These are phyloP conservation scores for Hordeum pubiflorum DNA, from an alignment of 202 grass and related monocot species.

Conservation along the genomic window DNA sequence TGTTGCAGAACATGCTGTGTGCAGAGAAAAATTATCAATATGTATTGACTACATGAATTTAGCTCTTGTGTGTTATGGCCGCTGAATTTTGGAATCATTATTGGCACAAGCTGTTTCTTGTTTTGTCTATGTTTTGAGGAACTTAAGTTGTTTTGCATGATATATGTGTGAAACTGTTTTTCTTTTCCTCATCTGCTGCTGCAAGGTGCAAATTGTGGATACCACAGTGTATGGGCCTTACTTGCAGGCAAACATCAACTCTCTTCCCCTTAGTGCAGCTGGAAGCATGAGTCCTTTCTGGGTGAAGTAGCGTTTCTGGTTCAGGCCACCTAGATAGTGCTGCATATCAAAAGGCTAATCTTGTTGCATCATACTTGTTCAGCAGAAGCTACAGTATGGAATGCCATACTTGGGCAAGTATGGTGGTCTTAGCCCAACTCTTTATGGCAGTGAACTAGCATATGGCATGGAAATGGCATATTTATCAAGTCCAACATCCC, in stretches of 20 bases:
- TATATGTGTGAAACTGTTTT: not conserved
- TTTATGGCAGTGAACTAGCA: constrained; percentile 51
- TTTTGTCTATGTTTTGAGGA: not conserved
- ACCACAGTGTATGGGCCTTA: constrained; percentile 42
- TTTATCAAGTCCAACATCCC: constrained; percentile 38
- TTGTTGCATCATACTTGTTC: constrained; percentile 45
- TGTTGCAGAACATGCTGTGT: not conserved
- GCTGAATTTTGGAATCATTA: not conserved
- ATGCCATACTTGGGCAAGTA: constrained; percentile 59
- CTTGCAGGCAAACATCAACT: constrained; percentile 50
- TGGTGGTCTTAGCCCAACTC: constrained; percentile 46
- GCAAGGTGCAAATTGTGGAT: too few species aligned
- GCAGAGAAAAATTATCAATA: not conserved
- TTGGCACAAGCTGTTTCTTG: too few species aligned
- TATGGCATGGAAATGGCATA: constrained; percentile 63
- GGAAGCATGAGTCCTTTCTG: constrained; percentile 34
- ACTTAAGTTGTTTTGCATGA: not conserved
- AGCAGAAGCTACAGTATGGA: constrained; percentile 69
- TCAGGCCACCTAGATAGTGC: constrained; percentile 50
- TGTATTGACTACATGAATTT: constrained; percentile 1
- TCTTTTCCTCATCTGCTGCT: not conserved
- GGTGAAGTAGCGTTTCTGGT: constrained; percentile 44
- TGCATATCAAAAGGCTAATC: constrained; percentile 68
- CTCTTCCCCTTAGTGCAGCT: constrained; percentile 34
- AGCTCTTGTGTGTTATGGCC: not conserved